Base-by-base conservation (phyloP, 176 grass and related monocot genomes). In the Elaeis guineensis region DNA sequence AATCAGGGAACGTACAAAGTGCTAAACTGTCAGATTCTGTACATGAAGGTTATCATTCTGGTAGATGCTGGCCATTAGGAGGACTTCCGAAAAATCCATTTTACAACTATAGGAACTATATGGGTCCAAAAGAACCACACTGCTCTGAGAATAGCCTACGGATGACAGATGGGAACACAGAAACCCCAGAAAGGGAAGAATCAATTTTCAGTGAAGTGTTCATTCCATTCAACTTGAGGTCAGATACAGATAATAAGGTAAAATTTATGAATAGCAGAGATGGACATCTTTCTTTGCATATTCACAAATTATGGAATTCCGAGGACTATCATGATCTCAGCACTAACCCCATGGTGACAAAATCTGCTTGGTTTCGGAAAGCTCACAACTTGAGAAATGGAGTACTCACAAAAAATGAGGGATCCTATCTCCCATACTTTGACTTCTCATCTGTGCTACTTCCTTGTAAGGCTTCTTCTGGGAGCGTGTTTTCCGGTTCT, bases 371-470 rank as follows among this genome's bases (percentile, higher is more conserved):
- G 72, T 32, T 72, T 28, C 5, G 64, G 54, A 35, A 55, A 48
- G 80, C 53, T 63, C 68, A 65, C 5, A 69, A 54, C 24, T 62
- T 58, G 61, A 61, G 52, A 44, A 70, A 91, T 63, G 72, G 16
- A 67, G 77, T 12, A 14, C 62, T 4, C 50, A 55, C 12, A 55
- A 86, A 69, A 51, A 84, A 73, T 25, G 67, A 5, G 21, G 60
- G 73, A 65, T 58, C 80, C 70, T 25, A 55, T 17, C 64, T 39
- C 62, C 56, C 60, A 56, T 77, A 61, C 73, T 97, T 91, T 66
- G 63, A 88, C 75, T 97, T 97, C 9, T 83, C 86, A 54, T 78
- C 72, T 32, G 81, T 97, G 25, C 72, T 57, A 76, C 77, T 87
- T 89, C 84, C 84, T 66, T 82, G 72, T 80, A 76, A 82, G 54